Base-by-base conservation (phyloP, 164 flowering plant genomes). In the Sextonia rubra region DNA sequence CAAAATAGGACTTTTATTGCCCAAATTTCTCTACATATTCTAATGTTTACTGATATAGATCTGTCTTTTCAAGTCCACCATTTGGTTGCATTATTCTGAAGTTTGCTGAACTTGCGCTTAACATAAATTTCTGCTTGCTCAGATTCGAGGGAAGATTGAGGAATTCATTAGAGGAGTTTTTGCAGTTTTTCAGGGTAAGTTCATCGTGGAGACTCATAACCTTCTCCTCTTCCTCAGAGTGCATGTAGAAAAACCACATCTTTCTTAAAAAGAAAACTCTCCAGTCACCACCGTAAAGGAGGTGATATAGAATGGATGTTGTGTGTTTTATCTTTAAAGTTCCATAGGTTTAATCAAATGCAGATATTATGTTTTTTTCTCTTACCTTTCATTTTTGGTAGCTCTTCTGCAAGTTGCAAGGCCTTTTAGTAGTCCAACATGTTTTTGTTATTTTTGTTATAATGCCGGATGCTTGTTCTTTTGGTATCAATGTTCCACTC, bases 111-210 rank as follows among this genome's bases (percentile, higher is more conserved):
- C 9, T 29, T 66, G 25, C 69, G 47, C 76, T 64, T 58, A 58
- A 37, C 47, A 52, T 49, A n/a, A 18, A 20, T 32, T 25, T 74
- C 37, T 66, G 3, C 69, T 69, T 66, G 22, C 66, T 68, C 82
- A 92, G 97, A 80, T 89, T 56, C 83, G 90, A 70, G 89, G 83
- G 29, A 86, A 82, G 80, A 89, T 92, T 74, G 94, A 88, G n/a
- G 86, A 88, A 61, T 92, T 92, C 80, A 83, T 92, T 64, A 84
- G 75, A 79, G 90, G 85, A 18, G 97, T 88, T 14, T 92, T 87
- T 77, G 66, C 87, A 60, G 89, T 92, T 60, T 92, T 92, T 82
- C 92, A 86, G 71, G 97, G 97, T 92, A 86, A 64, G 73, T 6
- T 23, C 29, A n/a, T 37, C 12, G 22, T 24, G 27, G 25, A 24